Percentiles rank a stretch among this genome's conserved stretches.
Conservation (phyloP, 208 protist species). For the Leishmania guyanensis region DNA sequence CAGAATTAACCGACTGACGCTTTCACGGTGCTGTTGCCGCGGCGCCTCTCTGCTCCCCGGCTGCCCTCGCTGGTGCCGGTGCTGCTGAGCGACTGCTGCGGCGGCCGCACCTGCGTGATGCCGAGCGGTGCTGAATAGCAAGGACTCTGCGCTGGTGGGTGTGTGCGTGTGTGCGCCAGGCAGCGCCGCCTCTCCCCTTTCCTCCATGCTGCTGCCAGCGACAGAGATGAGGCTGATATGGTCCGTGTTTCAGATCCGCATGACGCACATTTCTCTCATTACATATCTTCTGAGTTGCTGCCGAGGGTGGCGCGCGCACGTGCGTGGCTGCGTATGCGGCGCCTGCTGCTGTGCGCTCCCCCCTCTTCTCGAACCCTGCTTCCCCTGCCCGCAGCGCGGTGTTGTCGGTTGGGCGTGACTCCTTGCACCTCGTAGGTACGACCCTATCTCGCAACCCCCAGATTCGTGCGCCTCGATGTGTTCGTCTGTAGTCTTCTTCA, state of each 20-base stretch:
- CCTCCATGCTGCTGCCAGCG: not conserved
- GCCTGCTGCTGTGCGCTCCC: not conserved
- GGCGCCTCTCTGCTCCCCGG: not conserved
- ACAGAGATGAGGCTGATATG: slow-evolving; percentile 80
- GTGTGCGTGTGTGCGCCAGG: slow-evolving; percentile 1
- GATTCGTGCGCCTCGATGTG: not conserved
- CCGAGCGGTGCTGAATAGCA: slow-evolving; percentile 34
- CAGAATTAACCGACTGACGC: slow-evolving; percentile 52
- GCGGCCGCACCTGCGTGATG: slow-evolving; percentile 20
- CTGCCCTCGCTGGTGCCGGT: slow-evolving; percentile 15
- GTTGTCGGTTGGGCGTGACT: slow-evolving; percentile 53
- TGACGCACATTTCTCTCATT: slow-evolving; percentile 51
- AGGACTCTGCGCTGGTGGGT: not conserved
- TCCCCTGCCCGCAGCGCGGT: slow-evolving; percentile 6
- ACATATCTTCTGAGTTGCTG: slow-evolving; percentile 67
- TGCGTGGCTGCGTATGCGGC: not conserved
- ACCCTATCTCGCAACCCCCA: slow-evolving; percentile 56
- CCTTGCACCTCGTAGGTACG: slow-evolving; percentile 19
- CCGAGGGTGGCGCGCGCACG: not conserved
- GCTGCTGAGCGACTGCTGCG: not conserved
- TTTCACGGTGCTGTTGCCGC: slow-evolving; percentile 1
- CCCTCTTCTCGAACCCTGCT: not conserved
- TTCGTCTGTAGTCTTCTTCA: too few species aligned
- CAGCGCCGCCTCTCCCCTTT: not conserved
- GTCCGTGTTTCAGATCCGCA: slow-evolving; percentile 78